Evolutionary conservation across 129 eudicot genomes (phyloP).

Genomic region (Escallonia rubra): DNA sequence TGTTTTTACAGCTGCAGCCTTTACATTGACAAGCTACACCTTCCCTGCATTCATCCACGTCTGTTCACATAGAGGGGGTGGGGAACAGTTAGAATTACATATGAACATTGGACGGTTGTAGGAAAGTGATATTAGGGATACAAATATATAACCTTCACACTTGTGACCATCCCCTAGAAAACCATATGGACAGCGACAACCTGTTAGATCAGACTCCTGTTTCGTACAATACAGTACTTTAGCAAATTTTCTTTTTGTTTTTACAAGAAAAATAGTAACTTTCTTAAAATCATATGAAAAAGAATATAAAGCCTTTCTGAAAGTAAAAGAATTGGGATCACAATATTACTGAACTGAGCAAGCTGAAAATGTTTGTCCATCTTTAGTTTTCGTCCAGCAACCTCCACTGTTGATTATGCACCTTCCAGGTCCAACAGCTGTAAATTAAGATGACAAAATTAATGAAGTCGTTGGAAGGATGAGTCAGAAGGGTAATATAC

Average conservation of each 20-base stretch:
- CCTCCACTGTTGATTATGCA: constrained; percentile 80
- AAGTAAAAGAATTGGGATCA: background rate
- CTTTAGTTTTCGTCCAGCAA: constrained; percentile 75
- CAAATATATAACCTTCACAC: constrained; percentile 48
- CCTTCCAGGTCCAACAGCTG: constrained; percentile 94
- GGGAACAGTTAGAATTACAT: too few species aligned
- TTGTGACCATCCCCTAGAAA: constrained; percentile 76
- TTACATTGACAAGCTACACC: constrained; percentile 65
- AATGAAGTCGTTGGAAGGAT: too few species aligned
- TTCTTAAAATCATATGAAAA: background rate
- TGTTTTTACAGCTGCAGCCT: constrained; percentile 78
- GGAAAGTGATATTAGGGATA: too few species aligned
- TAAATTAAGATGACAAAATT: constrained; percentile 3
- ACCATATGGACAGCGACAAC: constrained; percentile 85
- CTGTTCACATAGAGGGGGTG: constrained; percentile 10
- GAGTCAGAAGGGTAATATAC: too few species aligned
- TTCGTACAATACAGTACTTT: background rate
- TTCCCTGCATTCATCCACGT: constrained; percentile 73
- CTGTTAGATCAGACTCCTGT: constrained; percentile 58
- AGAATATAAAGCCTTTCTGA: background rate
- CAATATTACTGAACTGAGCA: constrained; percentile 57
- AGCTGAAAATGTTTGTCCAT: constrained; percentile 65
- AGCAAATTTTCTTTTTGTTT: too few species aligned
- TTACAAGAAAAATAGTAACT: background rate
- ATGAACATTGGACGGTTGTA: too few species aligned